Evolutionary conservation across 2,329 filamentous ascomycete species (phyloP), one percentile per base, ranked within the genome.

Genomic region (Gaeumannomyces tritici): DNA sequence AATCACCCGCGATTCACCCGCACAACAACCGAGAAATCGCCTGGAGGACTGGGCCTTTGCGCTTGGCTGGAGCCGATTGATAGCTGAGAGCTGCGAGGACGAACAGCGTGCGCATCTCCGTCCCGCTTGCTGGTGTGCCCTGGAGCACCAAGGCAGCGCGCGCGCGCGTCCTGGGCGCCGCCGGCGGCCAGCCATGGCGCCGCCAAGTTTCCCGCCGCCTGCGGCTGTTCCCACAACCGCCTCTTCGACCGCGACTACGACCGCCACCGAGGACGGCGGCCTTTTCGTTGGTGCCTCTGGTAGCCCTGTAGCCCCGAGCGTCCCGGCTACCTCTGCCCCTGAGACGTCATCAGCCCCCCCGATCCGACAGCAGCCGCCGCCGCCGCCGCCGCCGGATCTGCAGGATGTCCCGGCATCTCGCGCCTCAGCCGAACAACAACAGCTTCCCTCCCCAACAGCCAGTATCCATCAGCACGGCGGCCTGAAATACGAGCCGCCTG

Each of bases 1-100:
- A 55, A 55, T 61, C 59, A 61, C 42, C 59, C 59, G 59, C 54
- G 18, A 47, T 61, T 61, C 59, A 55, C 47, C 59, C 59, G 59
- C 24, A 51, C 59, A 61, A 61, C 33, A 61, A 26, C 59, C 59
- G 51, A 55, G 28, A 61, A 61, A 29, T 61, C 51, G 59, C 59
- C 59, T 61, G 59, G 26, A 24, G 42, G n/a, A 24, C 18, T 24
- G 18, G 42, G 42, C 18, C 5, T 24, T n/a, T 51, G 42, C 42
- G 42, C 42, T 51, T 51, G 42, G 42, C 42, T 51, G 42, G 42
- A 51, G 42, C 42, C 21, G 21, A 24, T 24, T 24, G 8, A 24
- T 11, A 51, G 42, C 42, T 51, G 21, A 51, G 35, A 42, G n/a
- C n/a, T n/a, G n/a, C n/a, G n/a, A n/a, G 42, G 42, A 51, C 42